phyloP scores from a whole-genome alignment of 352 stramenopile genomes.

The Globisporangium iwayamae region DNA sequence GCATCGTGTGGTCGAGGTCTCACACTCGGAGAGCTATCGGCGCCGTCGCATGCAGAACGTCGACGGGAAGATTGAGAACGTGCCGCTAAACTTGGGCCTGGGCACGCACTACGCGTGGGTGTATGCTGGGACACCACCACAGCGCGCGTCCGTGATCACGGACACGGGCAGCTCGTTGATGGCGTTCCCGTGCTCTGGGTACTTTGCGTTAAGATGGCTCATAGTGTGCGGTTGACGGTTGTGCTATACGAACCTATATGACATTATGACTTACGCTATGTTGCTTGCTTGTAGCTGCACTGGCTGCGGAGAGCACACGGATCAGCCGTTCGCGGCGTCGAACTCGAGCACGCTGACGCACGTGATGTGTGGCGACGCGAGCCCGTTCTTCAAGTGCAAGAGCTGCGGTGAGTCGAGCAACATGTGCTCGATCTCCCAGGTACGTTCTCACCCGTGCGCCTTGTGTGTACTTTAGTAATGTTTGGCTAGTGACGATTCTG shows the following conservation, averaged over 20 bases:
- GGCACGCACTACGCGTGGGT: slow-evolving; percentile 86
- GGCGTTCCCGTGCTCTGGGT: slow-evolving; percentile 79
- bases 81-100: slow-evolving; percentile 65
- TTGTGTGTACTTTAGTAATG: neutral
- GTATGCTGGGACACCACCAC: slow-evolving; percentile 73
- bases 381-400: slow-evolving; percentile 56
- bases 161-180: slow-evolving; percentile 80
- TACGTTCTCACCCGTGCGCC: slow-evolving; percentile 9
- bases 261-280: neutral
- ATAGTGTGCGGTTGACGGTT: neutral
- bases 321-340: slow-evolving; percentile 50
- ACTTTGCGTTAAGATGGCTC: neutral
- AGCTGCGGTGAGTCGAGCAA: slow-evolving; percentile 33
- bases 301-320: slow-evolving; percentile 71
- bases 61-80: slow-evolving; percentile 43
- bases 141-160: slow-evolving; percentile 78
- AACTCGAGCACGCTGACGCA: slow-evolving; percentile 73
- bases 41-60: slow-evolving; percentile 30
- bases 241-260: neutral
- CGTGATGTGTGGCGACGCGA: slow-evolving; percentile 45
- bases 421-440: slow-evolving; percentile 61
- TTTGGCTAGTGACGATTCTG: neutral
- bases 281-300: slow-evolving; percentile 31
- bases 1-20: slow-evolving; percentile 24
- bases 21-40: slow-evolving; percentile 34